Conservation (phyloP, 2,329 filamentous ascomycete genomes). For the Akanthomyces dipterigenus region DNA sequence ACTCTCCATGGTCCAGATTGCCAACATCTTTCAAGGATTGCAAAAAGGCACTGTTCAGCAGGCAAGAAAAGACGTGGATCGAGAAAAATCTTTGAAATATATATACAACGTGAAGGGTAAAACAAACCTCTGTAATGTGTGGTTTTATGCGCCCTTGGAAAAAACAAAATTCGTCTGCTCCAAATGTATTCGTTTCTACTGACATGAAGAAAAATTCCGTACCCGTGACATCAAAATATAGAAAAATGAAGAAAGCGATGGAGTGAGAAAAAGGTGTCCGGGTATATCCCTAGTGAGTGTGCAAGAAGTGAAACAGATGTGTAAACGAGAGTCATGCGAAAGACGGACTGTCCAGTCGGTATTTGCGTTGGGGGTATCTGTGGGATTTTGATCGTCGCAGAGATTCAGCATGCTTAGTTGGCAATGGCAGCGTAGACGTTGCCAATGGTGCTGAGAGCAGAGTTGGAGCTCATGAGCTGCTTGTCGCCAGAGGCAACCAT, state of each 20-base stretch:
- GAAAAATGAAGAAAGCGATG: slow-evolving; percentile 17
- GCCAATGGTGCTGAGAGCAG: slow-evolving; percentile 39
- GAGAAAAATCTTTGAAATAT: not conserved
- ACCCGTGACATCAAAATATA: slow-evolving; percentile 12
- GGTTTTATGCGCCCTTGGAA: slow-evolving; percentile 9
- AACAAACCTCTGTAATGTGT: not conserved
- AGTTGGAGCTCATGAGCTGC: slow-evolving; percentile 35
- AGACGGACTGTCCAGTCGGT: not conserved
- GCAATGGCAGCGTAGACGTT: slow-evolving; percentile 39
- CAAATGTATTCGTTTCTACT: slow-evolving; percentile 7
- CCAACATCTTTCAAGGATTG: too few relatives aligned
- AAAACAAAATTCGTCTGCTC: slow-evolving; percentile 6
- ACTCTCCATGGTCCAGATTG: too few relatives aligned
- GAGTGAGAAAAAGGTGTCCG: slow-evolving; percentile 18
- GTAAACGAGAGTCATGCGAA: not conserved
- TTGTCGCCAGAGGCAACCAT: slow-evolving; percentile 37
- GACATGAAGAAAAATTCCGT: slow-evolving; percentile 4
- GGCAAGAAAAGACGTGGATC: not conserved
- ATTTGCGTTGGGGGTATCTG: slow-evolving; percentile 3
- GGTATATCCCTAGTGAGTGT: slow-evolving; percentile 30
- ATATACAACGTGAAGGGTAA: slow-evolving; percentile 12
- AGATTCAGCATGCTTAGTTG: slow-evolving; percentile 15
- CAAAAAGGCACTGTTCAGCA: too few relatives aligned
- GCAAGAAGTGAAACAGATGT: slow-evolving; percentile 27
- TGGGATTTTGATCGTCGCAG: slow-evolving; percentile 14